Evolutionary conservation across 768 basidiomycete species (phyloP), one percentile per base, ranked within the genome.

Genomic region (Lactarius pseudohatsudake): DNA sequence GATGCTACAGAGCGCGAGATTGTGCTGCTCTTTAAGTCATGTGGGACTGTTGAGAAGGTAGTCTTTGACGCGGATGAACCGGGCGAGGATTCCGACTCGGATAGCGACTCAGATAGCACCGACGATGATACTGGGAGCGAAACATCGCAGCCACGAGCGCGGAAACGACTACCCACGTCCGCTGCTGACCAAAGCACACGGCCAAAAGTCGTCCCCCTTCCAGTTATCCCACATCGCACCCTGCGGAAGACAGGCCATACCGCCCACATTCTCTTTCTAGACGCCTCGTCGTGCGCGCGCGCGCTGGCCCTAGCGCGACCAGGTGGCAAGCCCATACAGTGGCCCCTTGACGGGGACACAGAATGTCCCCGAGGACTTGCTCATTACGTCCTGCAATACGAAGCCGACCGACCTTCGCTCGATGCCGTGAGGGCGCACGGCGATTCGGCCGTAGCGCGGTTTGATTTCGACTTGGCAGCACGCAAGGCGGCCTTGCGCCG

Each of bases 1-100:
- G 94, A 96, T 74, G 85, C 92, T 3, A 91, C 92, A 1, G 91
- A 92, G 71, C 82, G 91, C 43, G 92, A 94, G 72, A 76, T 97
- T 0, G 79, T 86, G 2, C 77, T 84, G 13, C 79, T 97, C n/a
- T 96, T 96, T 80, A 88, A 88, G 72, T 72, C 81, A 28, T 86
- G 83, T 63, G 94, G 95, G 28, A 87, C 87, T 0, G 82, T 96
- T 20, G 95, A 96, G 75, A 81, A 80, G 58, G 86, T 94, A 11
- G 70, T 86, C 1, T 90, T 94, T 71, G 84, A 86, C 62, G 77
- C 79, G 16, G 83, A 85, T 66, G 71, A 77, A 26, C 72, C 69
- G 8, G 57, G 73, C 7, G 73, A 76, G 55, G 75, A 79, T 45
- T 78, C 77, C 5, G 78, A 77, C 10, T 79, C 79, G 43, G 73